Evolutionary conservation across 192 early-diverging fungal genomes (phyloP), one percentile per base, ranked within the genome.

Genomic region (Thoreauomyces humboldtii): DNA sequence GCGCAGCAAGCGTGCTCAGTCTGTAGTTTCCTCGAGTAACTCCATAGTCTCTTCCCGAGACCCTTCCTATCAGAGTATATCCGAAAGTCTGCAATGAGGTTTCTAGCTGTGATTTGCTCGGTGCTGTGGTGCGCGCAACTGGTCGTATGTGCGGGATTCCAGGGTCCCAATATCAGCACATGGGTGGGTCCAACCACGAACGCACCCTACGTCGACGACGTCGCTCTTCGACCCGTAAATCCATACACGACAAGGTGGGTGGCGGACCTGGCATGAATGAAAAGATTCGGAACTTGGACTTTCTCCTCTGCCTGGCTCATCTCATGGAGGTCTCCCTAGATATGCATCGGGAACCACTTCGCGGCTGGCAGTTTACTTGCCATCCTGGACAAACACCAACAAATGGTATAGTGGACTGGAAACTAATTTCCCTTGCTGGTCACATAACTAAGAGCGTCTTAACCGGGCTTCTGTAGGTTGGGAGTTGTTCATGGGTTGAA

Each of bases 141-240:
- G n/a, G n/a, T n/a, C n/a, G n/a, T n/a, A n/a, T n/a, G n/a, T n/a
- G n/a, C n/a, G n/a, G n/a, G n/a, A n/a, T n/a, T n/a, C n/a, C n/a
- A n/a, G n/a, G n/a, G n/a, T 52, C 50, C 50, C 17, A 52, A 52
- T 27, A 52, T 52, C 50, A 29, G 29, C 29, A 3, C 2, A 52
- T 29, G 21, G 50, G 27, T 27, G 4, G 50, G 50, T 17, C 50
- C 50, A 15, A 15, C 32, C 7, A 52, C 50, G 6, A 29, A 22
- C 4, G 27, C 27, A 15, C 6, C 15, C 50, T 7, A 52, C 29
- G 27, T 29, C 15, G 50, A 29, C 24, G 50, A 5, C 50, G 50
- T 29, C 24, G 15, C 50, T 4, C 7, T 29, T 2, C 7, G 27
- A 4, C 19, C 50, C 50, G 32, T 29, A 4, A 52, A 52, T 15